These are phyloP conservation scores for Rhodotorula taiwanensis DNA, from an alignment of 768 basidiomycete species.

Conservation along the genomic window DNA sequence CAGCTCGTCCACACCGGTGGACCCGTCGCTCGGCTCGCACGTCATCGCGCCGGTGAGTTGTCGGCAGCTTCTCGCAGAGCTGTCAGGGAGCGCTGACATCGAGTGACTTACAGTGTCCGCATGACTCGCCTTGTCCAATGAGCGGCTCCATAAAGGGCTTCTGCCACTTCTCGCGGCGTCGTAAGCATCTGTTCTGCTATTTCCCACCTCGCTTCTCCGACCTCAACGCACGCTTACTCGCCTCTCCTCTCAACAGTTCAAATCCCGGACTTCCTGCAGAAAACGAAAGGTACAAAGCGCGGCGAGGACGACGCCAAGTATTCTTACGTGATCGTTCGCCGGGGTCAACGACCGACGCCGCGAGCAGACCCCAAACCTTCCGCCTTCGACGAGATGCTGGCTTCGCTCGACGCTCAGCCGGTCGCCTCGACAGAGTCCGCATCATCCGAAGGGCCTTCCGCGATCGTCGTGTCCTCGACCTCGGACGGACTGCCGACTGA, in stretches of 20 bases:
- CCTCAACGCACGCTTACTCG: neutral
- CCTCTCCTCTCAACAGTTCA: slow-evolving; percentile 50
- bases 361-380: neutral
- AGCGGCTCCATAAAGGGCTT: slow-evolving; percentile 42
- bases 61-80: slow-evolving; percentile 8
- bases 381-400: slow-evolving; percentile 1
- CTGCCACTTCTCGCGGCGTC: slow-evolving; percentile 79
- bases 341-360: slow-evolving; percentile 60
- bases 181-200: slow-evolving; percentile 8
- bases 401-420: neutral
- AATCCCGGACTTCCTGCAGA: slow-evolving; percentile 73
- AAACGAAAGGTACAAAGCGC: slow-evolving; percentile 73
- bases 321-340: slow-evolving; percentile 79
- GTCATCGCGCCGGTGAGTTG: slow-evolving; percentile 77
- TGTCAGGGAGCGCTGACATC: neutral
- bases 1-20: slow-evolving; percentile 27
- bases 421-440: slow-evolving; percentile 1
- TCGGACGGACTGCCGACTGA: slow-evolving; percentile 39
- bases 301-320: slow-evolving; percentile 84
- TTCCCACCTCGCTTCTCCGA: neutral
- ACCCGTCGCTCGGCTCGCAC: slow-evolving; percentile 55
- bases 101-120: slow-evolving; percentile 64
- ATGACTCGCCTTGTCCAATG: slow-evolving; percentile 78
- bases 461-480: slow-evolving; percentile 38
- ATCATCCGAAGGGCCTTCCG: neutral